phyloP scores from a whole-genome alignment of 106 monocot genomes.

The Chionographis japonica region DNA sequence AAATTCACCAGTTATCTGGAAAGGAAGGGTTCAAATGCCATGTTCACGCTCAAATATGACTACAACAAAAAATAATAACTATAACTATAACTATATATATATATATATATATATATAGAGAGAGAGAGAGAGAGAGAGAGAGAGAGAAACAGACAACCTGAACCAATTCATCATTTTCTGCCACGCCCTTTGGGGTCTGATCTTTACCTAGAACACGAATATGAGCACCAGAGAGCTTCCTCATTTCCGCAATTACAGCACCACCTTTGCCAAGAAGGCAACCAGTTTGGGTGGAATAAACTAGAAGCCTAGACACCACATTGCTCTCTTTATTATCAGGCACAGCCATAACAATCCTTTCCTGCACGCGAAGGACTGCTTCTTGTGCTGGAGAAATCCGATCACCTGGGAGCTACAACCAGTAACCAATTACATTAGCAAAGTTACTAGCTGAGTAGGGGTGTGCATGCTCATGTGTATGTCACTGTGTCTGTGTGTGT shows the following conservation, averaged over 20 bases:
- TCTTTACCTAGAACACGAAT: conserved; percentile 73
- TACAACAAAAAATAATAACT: too few relatives aligned
- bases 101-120: too few relatives aligned
- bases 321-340: conserved; percentile 44
- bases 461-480: too few relatives aligned
- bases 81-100: too few relatives aligned
- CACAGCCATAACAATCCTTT: conserved; percentile 40
- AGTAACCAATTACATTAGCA: conserved; percentile 5
- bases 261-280: conserved; percentile 96
- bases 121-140: too few relatives aligned
- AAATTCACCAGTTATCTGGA: conserved; percentile 64
- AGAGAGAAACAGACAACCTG: conserved; percentile 38
- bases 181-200: conserved; percentile 44
- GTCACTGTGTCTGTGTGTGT: too few relatives aligned
- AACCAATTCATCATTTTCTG: conserved; percentile 74
- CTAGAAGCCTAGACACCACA: conserved; percentile 44
- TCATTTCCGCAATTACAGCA: conserved; percentile 87
- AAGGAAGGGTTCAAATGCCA: conserved; percentile 11
- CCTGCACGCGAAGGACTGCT: conserved; percentile 67
- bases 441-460: background rate
- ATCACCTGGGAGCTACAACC: conserved; percentile 64
- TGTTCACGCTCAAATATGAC: background rate
- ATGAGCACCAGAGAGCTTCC: conserved; percentile 72
- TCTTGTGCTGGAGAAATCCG: conserved; percentile 77
- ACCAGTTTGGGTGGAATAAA: conserved; percentile 71